These are phyloP conservation scores for Saitozyma sp. DNA, from an alignment of 768 basidiomycete species.

Conservation along the genomic window DNA sequence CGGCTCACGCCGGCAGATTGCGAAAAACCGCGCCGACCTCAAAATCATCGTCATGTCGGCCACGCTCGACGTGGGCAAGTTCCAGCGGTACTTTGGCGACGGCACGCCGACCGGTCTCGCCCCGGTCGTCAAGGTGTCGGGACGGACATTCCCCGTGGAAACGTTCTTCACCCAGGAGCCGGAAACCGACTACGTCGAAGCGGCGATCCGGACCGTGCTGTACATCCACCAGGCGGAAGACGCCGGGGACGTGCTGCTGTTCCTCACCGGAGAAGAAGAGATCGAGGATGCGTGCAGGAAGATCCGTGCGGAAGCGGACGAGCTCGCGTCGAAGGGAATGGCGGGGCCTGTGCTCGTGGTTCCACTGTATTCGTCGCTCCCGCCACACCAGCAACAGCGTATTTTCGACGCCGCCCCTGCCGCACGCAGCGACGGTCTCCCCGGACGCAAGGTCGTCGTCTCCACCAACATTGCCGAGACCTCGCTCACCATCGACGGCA, in stretches of 20 bases:
- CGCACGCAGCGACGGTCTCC: slow-evolving; percentile 66
- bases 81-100: slow-evolving; percentile 83
- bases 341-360: slow-evolving; percentile 87
- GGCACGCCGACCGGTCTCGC: slow-evolving; percentile 58
- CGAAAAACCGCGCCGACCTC: slow-evolving; percentile 76
- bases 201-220: slow-evolving; percentile 89
- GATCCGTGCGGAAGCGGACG: slow-evolving; percentile 87
- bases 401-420: slow-evolving; percentile 89
- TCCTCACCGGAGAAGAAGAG: slow-evolving; percentile 97
- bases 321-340: slow-evolving; percentile 61
- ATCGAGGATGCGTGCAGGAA: slow-evolving; percentile 95
- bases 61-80: slow-evolving; percentile 93
- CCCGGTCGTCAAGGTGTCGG: slow-evolving; percentile 86
- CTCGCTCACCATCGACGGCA: slow-evolving; percentile 94
- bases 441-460: slow-evolving; percentile 89
- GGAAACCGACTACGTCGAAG: slow-evolving; percentile 94
- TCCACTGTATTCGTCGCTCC: slow-evolving; percentile 91
- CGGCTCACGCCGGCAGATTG: slow-evolving; percentile 55
- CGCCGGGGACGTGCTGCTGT: slow-evolving; percentile 85
- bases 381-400: slow-evolving; percentile 89
- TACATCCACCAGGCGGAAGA: slow-evolving; percentile 98
- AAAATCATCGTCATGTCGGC: slow-evolving; percentile 99
- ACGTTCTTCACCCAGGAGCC: slow-evolving; percentile 68
- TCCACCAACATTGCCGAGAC: slow-evolving; percentile 99
- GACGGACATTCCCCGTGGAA: slow-evolving; percentile 79